phyloP scores from a whole-genome alignment of 371 early-diverging fungal species.

The Actinomortierella wolfii region DNA sequence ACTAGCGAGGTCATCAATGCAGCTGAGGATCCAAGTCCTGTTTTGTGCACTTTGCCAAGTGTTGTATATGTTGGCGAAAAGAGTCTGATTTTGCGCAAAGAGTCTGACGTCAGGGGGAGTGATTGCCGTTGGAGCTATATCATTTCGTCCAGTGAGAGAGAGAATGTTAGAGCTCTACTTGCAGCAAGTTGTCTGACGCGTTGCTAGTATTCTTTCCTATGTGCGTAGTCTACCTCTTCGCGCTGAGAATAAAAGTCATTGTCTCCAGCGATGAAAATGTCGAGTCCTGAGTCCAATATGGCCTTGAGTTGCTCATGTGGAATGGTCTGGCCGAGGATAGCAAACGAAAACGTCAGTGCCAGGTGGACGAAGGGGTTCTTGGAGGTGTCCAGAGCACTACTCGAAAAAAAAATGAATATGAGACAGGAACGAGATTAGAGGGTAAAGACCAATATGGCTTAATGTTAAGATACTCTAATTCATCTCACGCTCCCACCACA shows the following conservation, averaged over 20 bases:
- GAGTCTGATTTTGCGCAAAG: conserved; percentile 66
- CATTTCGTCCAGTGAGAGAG: neutral
- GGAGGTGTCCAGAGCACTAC: conserved; percentile 39
- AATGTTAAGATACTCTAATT: no score
- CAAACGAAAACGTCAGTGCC: conserved; percentile 52
- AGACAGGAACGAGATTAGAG: neutral
- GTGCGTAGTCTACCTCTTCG: conserved; percentile 49
- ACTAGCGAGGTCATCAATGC: conserved; percentile 91
- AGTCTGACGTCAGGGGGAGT: conserved; percentile 58
- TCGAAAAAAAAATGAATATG: neutral
- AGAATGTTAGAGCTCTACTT: no score
- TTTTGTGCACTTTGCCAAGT: conserved; percentile 86
- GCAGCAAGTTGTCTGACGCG: no score
- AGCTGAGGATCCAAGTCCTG: conserved; percentile 95
- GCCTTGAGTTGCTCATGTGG: conserved; percentile 18
- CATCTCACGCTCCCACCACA: no score
- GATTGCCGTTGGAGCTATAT: conserved; percentile 56
- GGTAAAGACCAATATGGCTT: no score
- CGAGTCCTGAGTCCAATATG: conserved; percentile 51
- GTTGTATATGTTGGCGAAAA: conserved; percentile 73
- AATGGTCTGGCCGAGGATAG: conserved; percentile 47
- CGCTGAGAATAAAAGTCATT: conserved; percentile 97
- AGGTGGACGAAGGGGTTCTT: conserved; percentile 57
- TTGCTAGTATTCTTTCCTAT: no score
- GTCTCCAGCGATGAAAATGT: conserved; percentile 79